Conservation (phyloP, 352 stramenopile species). For the Lagenidium sp. region DNA sequence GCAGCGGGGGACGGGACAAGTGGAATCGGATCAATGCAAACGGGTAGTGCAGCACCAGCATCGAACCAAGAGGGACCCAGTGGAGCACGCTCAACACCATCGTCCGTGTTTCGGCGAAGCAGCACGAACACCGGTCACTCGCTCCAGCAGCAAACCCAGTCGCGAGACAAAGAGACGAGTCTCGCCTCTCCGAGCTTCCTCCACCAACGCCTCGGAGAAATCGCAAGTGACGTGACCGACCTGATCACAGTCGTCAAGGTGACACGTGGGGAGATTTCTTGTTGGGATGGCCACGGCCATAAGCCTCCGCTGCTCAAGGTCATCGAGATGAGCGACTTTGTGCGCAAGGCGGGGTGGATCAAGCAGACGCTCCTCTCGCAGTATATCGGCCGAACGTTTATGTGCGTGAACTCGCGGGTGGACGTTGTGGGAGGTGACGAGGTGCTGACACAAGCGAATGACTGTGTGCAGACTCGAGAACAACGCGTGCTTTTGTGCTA, state of each 20-base stretch:
- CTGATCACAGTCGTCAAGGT: slow-evolving; percentile 72
- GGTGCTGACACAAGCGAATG: neutral
- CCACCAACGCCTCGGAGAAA: slow-evolving; percentile 35
- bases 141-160: neutral
- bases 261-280: slow-evolving; percentile 65
- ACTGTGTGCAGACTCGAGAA: slow-evolving; percentile 13
- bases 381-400: slow-evolving; percentile 59
- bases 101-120: neutral
- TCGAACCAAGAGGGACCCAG: no score
- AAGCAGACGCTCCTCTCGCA: slow-evolving; percentile 66
- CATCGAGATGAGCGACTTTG: slow-evolving; percentile 68
- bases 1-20: neutral
- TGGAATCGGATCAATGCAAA: no score
- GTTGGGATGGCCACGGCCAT: slow-evolving; percentile 45
- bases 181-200: slow-evolving; percentile 28
- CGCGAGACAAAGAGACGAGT: slow-evolving; percentile 1
- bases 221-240: slow-evolving; percentile 39
- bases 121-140: neutral
- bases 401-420: slow-evolving; percentile 18
- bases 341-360: slow-evolving; percentile 54
- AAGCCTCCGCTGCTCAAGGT: slow-evolving; percentile 39
- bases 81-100: no score
- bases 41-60: no score
- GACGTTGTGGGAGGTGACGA: neutral
- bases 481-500: slow-evolving; percentile 33